A percentile compares a stretch with the other conserved stretches of the same genome.
Conservation (phyloP, 345 rosid species). For the Salix arbutifolia region DNA sequence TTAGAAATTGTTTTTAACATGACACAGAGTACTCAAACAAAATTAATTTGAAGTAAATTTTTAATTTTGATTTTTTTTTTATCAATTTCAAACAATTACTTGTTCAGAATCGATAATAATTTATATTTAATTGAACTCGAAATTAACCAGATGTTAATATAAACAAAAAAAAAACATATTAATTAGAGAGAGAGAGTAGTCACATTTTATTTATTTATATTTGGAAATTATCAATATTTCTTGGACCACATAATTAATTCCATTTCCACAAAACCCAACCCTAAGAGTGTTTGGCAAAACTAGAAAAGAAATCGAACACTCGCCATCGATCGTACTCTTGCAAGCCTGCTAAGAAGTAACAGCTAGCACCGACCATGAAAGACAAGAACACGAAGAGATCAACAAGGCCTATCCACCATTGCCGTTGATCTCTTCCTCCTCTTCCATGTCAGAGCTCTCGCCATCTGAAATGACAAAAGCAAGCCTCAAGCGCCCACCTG, state of each 20-base stretch:
- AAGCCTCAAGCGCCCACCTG: not conserved
- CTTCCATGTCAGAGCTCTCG: not conserved
- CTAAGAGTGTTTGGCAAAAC: not conserved
- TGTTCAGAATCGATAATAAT: too few relatives aligned
- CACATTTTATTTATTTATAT: not conserved
- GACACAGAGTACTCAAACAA: too few relatives aligned
- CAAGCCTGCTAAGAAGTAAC: not conserved
- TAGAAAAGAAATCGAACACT: not conserved
- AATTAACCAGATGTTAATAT: too few relatives aligned
- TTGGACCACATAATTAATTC: not conserved
- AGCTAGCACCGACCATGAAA: not conserved
- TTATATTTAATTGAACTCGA: not conserved
- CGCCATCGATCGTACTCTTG: not conserved
- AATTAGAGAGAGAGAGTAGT: not conserved
- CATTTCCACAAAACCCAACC: not conserved
- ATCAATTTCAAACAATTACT: too few relatives aligned
- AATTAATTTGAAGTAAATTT: too few relatives aligned
- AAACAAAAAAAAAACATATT: too few relatives aligned
- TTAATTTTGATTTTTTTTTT: too few relatives aligned
- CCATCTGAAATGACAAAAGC: not conserved
- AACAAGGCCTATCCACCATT: not conserved
- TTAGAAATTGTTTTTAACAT: too few relatives aligned
- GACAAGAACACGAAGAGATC: not conserved
- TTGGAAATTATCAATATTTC: not conserved
- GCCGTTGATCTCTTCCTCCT: not conserved